These are phyloP conservation scores for Sanghuangporus sanghuang DNA, from an alignment of 1,284 basidiomycete species.

Conservation along the genomic window DNA sequence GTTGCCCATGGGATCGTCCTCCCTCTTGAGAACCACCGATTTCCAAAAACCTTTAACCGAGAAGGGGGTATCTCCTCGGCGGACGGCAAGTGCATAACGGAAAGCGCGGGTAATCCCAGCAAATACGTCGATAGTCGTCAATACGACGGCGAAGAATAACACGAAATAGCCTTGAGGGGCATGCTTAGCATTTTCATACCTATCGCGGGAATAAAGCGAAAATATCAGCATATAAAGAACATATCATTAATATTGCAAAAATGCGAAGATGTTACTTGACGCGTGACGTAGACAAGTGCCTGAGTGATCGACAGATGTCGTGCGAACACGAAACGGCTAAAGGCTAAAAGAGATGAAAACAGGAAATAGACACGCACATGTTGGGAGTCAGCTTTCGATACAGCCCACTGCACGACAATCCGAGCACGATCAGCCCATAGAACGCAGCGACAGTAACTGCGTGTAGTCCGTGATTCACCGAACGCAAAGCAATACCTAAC, in stretches of 20 bases:
- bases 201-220: slow-evolving; percentile 25
- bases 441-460: slow-evolving; percentile 52
- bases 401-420: slow-evolving; percentile 55
- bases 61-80: slow-evolving; percentile 37
- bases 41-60: slow-evolving; percentile 49
- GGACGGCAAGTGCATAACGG: slow-evolving; percentile 35
- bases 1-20: slow-evolving; percentile 20
- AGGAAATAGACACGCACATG: slow-evolving; percentile 42
- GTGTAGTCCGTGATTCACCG: slow-evolving; percentile 62
- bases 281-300: slow-evolving; percentile 20
- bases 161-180: slow-evolving; percentile 57
- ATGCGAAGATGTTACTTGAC: not conserved
- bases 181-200: slow-evolving; percentile 68
- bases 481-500: slow-evolving; percentile 69
- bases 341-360: slow-evolving; percentile 1
- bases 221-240: not conserved
- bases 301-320: not conserved
- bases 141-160: slow-evolving; percentile 46
- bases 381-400: slow-evolving; percentile 75
- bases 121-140: slow-evolving; percentile 56
- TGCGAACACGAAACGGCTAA: not conserved
- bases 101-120: slow-evolving; percentile 44
- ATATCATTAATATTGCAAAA: not conserved
- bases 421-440: slow-evolving; percentile 49
- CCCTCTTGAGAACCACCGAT: slow-evolving; percentile 45